Evolutionary conservation across 108 stramenopile species (phyloP).

Genomic region (Conticribra weissflogii): DNA sequence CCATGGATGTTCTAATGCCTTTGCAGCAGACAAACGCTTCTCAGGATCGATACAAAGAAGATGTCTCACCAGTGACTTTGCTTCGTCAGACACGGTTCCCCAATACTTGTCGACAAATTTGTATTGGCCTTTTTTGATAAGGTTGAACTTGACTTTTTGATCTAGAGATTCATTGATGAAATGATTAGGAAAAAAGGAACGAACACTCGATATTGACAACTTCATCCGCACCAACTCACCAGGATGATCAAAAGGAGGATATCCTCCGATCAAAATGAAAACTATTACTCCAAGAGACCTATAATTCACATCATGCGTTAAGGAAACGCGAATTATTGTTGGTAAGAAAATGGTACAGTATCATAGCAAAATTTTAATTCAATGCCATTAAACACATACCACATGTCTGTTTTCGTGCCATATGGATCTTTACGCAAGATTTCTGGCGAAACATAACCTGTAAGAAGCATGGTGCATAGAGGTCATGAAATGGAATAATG

Average conservation of each 20-base stretch:
- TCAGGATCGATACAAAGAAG: constrained; percentile 72
- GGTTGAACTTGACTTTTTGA: constrained; percentile 40
- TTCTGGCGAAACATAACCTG: constrained; percentile 35
- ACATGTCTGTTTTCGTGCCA: constrained; percentile 54
- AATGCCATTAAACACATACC: constrained; percentile 50
- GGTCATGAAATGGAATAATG: constrained; percentile 25
- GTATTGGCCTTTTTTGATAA: constrained; percentile 61
- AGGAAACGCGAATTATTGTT: too few species aligned
- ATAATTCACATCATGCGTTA: too few species aligned
- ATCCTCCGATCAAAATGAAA: constrained; percentile 91
- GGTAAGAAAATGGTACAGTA: neutral
- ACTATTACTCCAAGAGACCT: constrained; percentile 77
- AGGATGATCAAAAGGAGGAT: constrained; percentile 89
- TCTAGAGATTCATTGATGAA: too few species aligned
- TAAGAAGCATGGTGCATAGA: neutral
- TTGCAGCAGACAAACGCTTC: constrained; percentile 50
- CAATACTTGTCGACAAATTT: constrained; percentile 71
- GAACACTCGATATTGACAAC: too few species aligned
- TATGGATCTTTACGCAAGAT: constrained; percentile 13
- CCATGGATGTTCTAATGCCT: constrained; percentile 60
- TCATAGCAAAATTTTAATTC: neutral
- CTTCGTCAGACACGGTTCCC: constrained; percentile 53
- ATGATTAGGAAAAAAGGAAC: too few species aligned
- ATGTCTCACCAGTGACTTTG: constrained; percentile 62
- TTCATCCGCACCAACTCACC: too few species aligned